phyloP scores from a whole-genome alignment of 441 rosid genomes.

The Lepidium campestre region DNA sequence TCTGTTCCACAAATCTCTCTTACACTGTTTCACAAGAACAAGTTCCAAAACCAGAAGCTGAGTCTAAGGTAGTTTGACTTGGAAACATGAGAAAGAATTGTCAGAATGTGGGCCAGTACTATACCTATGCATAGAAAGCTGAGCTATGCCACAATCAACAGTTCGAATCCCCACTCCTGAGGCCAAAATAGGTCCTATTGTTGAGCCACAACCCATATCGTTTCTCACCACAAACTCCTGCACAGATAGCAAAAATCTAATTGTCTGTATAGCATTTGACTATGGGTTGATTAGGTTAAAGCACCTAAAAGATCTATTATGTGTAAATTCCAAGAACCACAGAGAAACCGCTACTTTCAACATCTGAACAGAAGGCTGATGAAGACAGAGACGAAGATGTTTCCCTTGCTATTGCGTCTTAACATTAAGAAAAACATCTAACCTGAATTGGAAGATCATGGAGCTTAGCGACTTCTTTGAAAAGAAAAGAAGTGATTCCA shows the following conservation, averaged over 20 bases:
- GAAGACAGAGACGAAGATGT: background rate
- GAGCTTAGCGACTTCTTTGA: constrained; percentile 80
- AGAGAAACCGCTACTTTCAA: background rate
- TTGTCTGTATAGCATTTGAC: background rate
- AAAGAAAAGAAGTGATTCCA: constrained; percentile 85
- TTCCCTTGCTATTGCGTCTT: background rate
- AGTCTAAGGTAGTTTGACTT: background rate
- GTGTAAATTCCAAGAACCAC: background rate
- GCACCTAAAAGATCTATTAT: background rate
- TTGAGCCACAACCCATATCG: constrained; percentile 98
- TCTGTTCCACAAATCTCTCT: constrained; percentile 86
- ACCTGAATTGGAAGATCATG: constrained; percentile 91
- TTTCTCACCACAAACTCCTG: constrained; percentile 95
- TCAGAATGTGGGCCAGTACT: background rate
- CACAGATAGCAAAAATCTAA: background rate
- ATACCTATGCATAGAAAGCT: constrained; percentile 98
- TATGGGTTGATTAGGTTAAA: background rate
- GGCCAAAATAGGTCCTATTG: constrained; percentile 94
- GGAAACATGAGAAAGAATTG: background rate
- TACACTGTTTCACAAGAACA: constrained; percentile 51
- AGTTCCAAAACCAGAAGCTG: background rate
- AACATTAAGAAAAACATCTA: background rate
- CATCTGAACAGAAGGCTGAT: background rate
- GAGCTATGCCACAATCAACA: constrained; percentile 93
- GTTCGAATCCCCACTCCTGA: constrained; percentile 90